Evolutionary conservation across 257 asterid genomes (phyloP), one percentile per base, ranked within the genome.

Genomic region (Primulina huaijiensis): DNA sequence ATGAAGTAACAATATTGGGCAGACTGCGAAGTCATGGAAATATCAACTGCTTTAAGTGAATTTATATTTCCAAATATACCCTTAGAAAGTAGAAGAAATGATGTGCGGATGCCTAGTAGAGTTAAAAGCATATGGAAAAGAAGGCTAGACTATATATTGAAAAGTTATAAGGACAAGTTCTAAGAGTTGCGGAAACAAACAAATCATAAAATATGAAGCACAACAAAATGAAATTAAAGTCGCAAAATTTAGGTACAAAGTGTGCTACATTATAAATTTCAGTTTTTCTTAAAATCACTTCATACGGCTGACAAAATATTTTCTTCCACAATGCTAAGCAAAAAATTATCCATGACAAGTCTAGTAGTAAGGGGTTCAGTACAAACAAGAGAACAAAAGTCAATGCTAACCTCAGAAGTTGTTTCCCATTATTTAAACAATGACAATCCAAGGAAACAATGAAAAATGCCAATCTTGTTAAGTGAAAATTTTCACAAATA

Each of bases 1-100:
- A 12, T 30, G 61, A 55, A 46, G 40, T 20, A 30, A 37, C 11
- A 66, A 57, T 61, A 12, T 70, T 65, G 21, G 33, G 59, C 76
- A 62, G 12, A 70, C 16, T 60, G 3, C 60, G 43, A 79, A 46
- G 60, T 40, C 8, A 71, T 4, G 53, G 17, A 52, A 29, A 62
- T 52, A 67, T 73, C 20, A 52, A 31, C 43, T 27, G 52, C 16
- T 16, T 50, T 50, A 50, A 12, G n/a, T 50, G 21, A 50, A 50
- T 14, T 50, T 6, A 20, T 1, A 50, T 16, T 50, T 50, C 57
- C 57, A 12, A 3, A 50, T 50, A 16, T 50, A 50, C 20, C 17
- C 57, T 50, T 50, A 4, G 20, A 50, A 17, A 50, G 57, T 6
- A 50, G 21, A 50, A 50, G 21, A 50, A 50, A 50, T 50, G n/a